phyloP scores from a whole-genome alignment of 257 asterid species.

The Penstemon eatonii region DNA sequence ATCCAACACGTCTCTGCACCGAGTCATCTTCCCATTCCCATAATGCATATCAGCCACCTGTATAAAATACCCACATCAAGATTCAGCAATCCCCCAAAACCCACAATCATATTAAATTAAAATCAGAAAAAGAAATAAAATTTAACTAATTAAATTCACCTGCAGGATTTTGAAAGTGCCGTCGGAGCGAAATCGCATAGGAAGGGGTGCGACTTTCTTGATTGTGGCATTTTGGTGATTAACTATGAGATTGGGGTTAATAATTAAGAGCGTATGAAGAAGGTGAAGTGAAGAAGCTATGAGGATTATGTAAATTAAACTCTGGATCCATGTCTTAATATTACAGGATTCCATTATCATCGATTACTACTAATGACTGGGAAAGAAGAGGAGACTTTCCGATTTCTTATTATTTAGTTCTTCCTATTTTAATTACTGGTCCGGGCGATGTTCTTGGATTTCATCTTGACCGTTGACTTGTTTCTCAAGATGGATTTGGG shows the following conservation, averaged over 20 bases:
- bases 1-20: constrained; percentile 82
- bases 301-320: constrained; percentile 44
- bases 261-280: constrained; percentile 41
- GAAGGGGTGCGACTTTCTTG: constrained; percentile 56
- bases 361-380: background rate
- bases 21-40: constrained; percentile 83
- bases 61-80: constrained; percentile 21
- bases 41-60: constrained; percentile 99
- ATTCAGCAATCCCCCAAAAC: background rate
- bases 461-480: too few relatives aligned
- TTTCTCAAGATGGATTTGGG: too few relatives aligned
- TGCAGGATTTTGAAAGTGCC: constrained; percentile 97
- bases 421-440: too few relatives aligned
- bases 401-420: too few relatives aligned
- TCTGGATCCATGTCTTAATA: constrained; percentile 45
- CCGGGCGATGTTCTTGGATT: too few relatives aligned
- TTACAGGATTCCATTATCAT: constrained; percentile 35
- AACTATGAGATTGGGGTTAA: constrained; percentile 43
- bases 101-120: background rate
- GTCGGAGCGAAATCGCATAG: constrained; percentile 76
- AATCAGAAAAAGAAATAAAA: constrained; percentile 18
- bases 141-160: constrained; percentile 35
- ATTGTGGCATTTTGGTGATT: constrained; percentile 44
- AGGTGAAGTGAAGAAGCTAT: constrained; percentile 39
- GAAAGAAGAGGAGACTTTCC: too few relatives aligned